Evolutionary conservation across 768 basidiomycete genomes (phyloP), one percentile per base, ranked within the genome.

Genomic region (Lactarius hengduanensis): DNA sequence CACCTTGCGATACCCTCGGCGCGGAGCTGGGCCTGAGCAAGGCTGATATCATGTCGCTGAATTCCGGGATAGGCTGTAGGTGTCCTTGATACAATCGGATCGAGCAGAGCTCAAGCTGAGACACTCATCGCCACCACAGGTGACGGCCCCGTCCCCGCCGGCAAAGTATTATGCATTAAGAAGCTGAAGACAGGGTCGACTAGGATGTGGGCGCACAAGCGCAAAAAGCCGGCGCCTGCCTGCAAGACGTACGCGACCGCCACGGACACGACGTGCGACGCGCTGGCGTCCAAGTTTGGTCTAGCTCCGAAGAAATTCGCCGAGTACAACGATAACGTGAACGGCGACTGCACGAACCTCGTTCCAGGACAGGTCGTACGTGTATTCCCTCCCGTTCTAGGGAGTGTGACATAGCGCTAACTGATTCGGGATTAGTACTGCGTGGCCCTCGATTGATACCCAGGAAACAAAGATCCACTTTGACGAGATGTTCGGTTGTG

Each of bases 201-300:
- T 38, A 10, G 36, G 36, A 38, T 11, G 36, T 38, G 9, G 36
- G 34, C 34, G 34, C 34, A 9, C 9, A 38, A 3, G 36, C 11
- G 2, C 36, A 38, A 38, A 11, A 38, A 38, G 11, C 36, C 36
- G 50, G 10, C 28, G 55, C 62, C 69, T 16, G 3, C 2, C 2
- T 69, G 69, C 50, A 69, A 66, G 36, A 54, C 58, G n/a, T 63
- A 69, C 30, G 43, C 3, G 1, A 69, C 66, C 8, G 66, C 69
- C 41, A 60, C 65, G 32, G 30, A 2, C 3, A 30, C 26, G 30
- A 43, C 58, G 28, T 69, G 69, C 45, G 18, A 40, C 10, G 38
- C 1, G 22, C 53, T 69, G 10, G 43, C 58, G 8, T 15, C 30
- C 5, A 4, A 15, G 2, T 67, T 40, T 45, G 53, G 61, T 18